These are phyloP conservation scores for Zygosaccharomyces bisporus DNA, from an alignment of 805 yeast genomes.

Conservation along the genomic window DNA sequence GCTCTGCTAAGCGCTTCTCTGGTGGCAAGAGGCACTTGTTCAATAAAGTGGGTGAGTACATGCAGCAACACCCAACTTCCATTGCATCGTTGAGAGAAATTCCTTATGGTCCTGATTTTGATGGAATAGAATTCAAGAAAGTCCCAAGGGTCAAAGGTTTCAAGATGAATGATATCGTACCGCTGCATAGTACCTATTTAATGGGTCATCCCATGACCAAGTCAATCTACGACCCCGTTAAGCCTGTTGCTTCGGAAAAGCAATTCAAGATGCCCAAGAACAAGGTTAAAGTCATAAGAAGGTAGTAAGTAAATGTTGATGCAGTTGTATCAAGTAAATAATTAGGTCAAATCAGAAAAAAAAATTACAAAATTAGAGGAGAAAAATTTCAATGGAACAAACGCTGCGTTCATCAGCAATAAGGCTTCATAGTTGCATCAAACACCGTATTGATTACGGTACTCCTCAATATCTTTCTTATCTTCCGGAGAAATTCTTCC, in stretches of 20 bases:
- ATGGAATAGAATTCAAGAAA: conserved; percentile 50
- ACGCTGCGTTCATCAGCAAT: not conserved
- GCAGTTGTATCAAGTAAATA: conserved; percentile 15
- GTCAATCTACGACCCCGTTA: conserved; percentile 53
- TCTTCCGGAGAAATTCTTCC: conserved; percentile 56
- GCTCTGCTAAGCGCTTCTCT: conserved; percentile 18
- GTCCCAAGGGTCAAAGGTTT: conserved; percentile 82
- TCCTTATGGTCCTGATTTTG: conserved; percentile 63
- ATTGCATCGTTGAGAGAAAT: conserved; percentile 57
- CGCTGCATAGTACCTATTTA: conserved; percentile 76
- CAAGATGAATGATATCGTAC: conserved; percentile 81
- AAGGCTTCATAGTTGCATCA: conserved; percentile 8
- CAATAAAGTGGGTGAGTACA: conserved; percentile 54
- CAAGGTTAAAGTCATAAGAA: conserved; percentile 34
- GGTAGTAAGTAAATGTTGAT: conserved; percentile 18
- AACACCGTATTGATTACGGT: conserved; percentile 43
- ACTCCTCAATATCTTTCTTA: conserved; percentile 53
- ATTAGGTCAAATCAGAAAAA: conserved; percentile 11
- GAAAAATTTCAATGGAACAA: conserved; percentile 1
- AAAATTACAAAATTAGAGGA: conserved; percentile 4
- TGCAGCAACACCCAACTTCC: conserved; percentile 67
- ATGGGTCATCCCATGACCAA: conserved; percentile 83
- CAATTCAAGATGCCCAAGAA: conserved; percentile 33
- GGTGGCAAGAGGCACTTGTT: conserved; percentile 64
- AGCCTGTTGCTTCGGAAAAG: conserved; percentile 42